These are phyloP conservation scores for Mimosa bimucronata DNA, from an alignment of 306 rosid species.

Conservation along the genomic window DNA sequence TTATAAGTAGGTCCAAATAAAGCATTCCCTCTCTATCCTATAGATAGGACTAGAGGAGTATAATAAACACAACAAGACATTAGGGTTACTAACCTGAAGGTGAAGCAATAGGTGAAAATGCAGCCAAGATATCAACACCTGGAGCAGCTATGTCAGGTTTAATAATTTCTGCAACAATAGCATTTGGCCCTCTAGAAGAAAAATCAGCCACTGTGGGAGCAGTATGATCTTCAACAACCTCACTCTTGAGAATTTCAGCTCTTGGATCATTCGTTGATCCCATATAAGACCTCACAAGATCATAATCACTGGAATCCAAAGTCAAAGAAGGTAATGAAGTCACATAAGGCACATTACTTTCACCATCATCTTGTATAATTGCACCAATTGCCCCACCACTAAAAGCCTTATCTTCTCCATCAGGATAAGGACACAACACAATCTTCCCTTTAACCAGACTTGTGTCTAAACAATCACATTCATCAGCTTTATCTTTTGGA, in stretches of 20 bases:
- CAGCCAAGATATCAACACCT: conserved; percentile 40
- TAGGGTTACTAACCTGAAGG: conserved; percentile 5
- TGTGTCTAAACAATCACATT: background rate
- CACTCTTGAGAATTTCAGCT: conserved; percentile 27
- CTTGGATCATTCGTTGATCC: background rate
- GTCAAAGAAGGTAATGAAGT: conserved; percentile 24
- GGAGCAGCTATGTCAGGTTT: conserved; percentile 48
- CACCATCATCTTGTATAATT: background rate
- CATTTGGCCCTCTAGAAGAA: conserved; percentile 48
- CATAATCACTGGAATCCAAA: background rate
- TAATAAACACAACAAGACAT: too few relatives aligned
- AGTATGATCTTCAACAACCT: background rate
- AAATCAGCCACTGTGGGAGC: conserved; percentile 34
- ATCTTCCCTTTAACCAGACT: conserved; percentile 46
- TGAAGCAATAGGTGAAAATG: conserved; percentile 32
- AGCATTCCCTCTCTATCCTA: too few relatives aligned
- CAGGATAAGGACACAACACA: conserved; percentile 20
- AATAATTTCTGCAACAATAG: conserved; percentile 26
- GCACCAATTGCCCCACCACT: conserved; percentile 34
- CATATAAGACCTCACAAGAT: background rate
- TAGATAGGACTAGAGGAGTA: too few relatives aligned
- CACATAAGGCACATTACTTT: background rate
- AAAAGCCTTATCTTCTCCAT: background rate
- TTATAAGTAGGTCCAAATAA: too few relatives aligned
- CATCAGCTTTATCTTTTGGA: background rate